Conservation (phyloP, 1,284 basidiomycete species). For the Phylloboletellus chloephorus region DNA sequence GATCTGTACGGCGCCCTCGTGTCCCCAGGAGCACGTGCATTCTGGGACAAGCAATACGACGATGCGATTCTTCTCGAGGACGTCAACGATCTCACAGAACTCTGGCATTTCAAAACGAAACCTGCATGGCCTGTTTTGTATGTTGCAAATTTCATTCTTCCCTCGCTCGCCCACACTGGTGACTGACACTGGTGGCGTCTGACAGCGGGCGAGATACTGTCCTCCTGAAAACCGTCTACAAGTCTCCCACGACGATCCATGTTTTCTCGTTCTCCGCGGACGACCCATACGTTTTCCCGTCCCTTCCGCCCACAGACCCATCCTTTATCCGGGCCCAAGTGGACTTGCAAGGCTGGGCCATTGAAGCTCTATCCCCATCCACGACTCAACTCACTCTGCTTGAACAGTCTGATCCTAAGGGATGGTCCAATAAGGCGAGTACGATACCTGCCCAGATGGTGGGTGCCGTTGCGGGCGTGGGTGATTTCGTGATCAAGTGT, state of each 20-base stretch:
- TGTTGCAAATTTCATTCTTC: conserved; percentile 30
- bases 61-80: conserved; percentile 84
- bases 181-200: conserved; percentile 5
- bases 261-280: conserved; percentile 95
- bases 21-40: conserved; percentile 73
- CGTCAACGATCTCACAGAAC: conserved; percentile 84
- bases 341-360: conserved; percentile 94
- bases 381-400: conserved; percentile 93
- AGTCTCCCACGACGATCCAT: conserved; percentile 92
- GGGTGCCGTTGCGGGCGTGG: conserved; percentile 78
- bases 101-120: conserved; percentile 88
- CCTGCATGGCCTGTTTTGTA: conserved; percentile 90
- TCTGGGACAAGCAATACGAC: conserved; percentile 91
- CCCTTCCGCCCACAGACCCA: conserved; percentile 65
- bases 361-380: conserved; percentile 92
- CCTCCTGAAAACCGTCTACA: conserved; percentile 93
- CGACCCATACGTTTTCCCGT: conserved; percentile 81
- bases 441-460: conserved; percentile 92
- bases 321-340: conserved; percentile 90
- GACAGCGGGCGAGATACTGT: conserved; percentile 84
- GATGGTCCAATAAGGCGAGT: conserved; percentile 89
- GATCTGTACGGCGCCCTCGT: conserved; percentile 89
- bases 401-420: conserved; percentile 96
- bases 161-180: conserved; percentile 1
- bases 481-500: conserved; percentile 91